Conservation (phyloP, 2,329 filamentous ascomycete species). For the Pleoardoris graminearum region DNA sequence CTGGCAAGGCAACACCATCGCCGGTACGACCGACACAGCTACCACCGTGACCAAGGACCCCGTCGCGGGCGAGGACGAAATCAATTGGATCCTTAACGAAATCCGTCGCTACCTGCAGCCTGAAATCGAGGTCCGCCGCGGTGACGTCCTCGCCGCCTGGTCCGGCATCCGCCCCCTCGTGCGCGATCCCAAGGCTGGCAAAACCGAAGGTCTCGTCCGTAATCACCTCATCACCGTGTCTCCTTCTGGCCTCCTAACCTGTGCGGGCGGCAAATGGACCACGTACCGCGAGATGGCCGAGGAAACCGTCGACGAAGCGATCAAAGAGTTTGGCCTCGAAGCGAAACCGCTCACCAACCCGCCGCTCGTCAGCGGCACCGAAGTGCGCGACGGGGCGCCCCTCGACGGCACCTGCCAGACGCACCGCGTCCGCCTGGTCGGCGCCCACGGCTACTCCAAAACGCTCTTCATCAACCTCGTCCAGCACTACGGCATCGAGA, state of each 20-base stretch:
- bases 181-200: slow-evolving; percentile 81
- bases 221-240: slow-evolving; percentile 84
- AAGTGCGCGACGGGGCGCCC: slow-evolving; percentile 71
- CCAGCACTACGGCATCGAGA: slow-evolving; percentile 90
- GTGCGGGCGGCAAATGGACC: slow-evolving; percentile 89
- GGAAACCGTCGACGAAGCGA: slow-evolving; percentile 80
- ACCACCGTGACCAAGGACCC: slow-evolving; percentile 74
- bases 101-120: slow-evolving; percentile 80
- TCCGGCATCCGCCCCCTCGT: slow-evolving; percentile 85
- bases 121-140: slow-evolving; percentile 81
- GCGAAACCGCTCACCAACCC: slow-evolving; percentile 61
- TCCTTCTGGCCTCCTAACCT: slow-evolving; percentile 78
- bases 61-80: slow-evolving; percentile 78
- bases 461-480: slow-evolving; percentile 94
- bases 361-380: slow-evolving; percentile 70
- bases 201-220: slow-evolving; percentile 83
- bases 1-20: slow-evolving; percentile 92
- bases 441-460: slow-evolving; percentile 85
- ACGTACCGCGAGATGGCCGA: slow-evolving; percentile 93
- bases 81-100: slow-evolving; percentile 84
- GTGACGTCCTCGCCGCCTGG: slow-evolving; percentile 89
- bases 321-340: slow-evolving; percentile 67
- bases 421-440: slow-evolving; percentile 77
- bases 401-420: slow-evolving; percentile 80
- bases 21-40: slow-evolving; percentile 82